These are phyloP conservation scores for Stephanodiscus triporus DNA, from an alignment of 108 stramenopile genomes.

Conservation along the genomic window DNA sequence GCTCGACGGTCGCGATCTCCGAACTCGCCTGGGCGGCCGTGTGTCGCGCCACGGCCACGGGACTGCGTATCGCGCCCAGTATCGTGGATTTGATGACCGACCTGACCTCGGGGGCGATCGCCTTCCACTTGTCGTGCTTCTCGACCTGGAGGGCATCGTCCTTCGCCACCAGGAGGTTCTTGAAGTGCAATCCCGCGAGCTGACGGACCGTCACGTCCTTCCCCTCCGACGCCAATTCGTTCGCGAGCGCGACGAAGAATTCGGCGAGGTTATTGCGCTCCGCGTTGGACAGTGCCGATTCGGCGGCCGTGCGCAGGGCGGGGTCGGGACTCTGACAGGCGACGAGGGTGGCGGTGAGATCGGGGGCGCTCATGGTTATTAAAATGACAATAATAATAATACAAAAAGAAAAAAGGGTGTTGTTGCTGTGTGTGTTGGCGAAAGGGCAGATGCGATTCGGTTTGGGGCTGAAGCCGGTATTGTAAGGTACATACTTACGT, in stretches of 20 bases:
- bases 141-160: slow-evolving; percentile 65
- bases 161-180: slow-evolving; percentile 83
- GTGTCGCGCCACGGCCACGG: slow-evolving; percentile 63
- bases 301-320: slow-evolving; percentile 47
- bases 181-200: slow-evolving; percentile 84
- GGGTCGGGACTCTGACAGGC: slow-evolving; percentile 51
- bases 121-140: slow-evolving; percentile 75
- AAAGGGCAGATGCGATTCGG: too few relatives aligned
- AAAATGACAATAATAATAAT: too few relatives aligned
- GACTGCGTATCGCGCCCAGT: slow-evolving; percentile 61
- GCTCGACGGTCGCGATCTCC: slow-evolving; percentile 85
- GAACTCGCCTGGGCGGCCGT: slow-evolving; percentile 85
- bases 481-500: too few relatives aligned
- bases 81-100: slow-evolving; percentile 64
- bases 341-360: slow-evolving; percentile 47
- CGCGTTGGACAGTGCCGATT: slow-evolving; percentile 38
- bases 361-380: slow-evolving; percentile 31
- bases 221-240: slow-evolving; percentile 71
- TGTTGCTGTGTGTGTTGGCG: too few relatives aligned
- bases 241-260: slow-evolving; percentile 65
- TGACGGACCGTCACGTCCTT: slow-evolving; percentile 66
- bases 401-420: too few relatives aligned
- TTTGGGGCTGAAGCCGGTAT: too few relatives aligned
- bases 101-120: slow-evolving; percentile 54
- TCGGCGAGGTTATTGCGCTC: slow-evolving; percentile 49